Conservation (phyloP, 1,139 yeast species). For the Geotrichum fermentans region DNA sequence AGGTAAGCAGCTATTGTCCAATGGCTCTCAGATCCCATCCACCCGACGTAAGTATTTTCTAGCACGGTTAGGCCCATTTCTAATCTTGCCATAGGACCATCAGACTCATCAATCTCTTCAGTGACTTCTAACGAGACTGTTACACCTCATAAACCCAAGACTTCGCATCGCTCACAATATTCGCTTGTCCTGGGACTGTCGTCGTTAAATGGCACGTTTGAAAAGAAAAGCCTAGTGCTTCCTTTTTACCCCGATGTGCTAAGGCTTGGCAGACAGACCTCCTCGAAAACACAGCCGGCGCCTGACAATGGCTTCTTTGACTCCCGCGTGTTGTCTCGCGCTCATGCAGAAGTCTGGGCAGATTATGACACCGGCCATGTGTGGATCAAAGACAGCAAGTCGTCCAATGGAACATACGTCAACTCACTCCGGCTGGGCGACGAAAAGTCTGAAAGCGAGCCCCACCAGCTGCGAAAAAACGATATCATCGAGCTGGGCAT, state of each 20-base stretch:
- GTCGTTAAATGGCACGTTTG: conserved; percentile 78
- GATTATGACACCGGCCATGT: conserved; percentile 63
- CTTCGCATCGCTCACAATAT: conserved; percentile 33
- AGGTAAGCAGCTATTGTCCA: not conserved
- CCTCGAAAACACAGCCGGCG: conserved; percentile 66
- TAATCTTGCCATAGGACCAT: not conserved
- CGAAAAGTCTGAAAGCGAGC: conserved; percentile 49
- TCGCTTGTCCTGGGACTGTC: conserved; percentile 56
- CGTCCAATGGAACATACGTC: conserved; percentile 91
- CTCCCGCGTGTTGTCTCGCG: conserved; percentile 85
- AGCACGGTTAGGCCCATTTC: not conserved
- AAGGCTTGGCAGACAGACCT: conserved; percentile 82
- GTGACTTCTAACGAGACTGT: conserved; percentile 2
- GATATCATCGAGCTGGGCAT: conserved; percentile 87
- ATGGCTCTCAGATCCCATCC: not conserved
- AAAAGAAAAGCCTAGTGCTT: conserved; percentile 68
- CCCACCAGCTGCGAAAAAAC: conserved; percentile 61
- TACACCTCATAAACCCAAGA: not conserved
- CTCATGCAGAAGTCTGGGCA: conserved; percentile 86
- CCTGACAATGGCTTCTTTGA: conserved; percentile 90
- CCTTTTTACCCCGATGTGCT: conserved; percentile 81
- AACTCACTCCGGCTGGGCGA: conserved; percentile 66
- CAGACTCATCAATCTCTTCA: not conserved
- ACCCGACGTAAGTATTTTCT: conserved; percentile 1
- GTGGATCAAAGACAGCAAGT: conserved; percentile 77